A percentile compares a stretch with the other conserved stretches of the same genome.
These are phyloP conservation scores for Populus pruinosa DNA, from an alignment of 345 rosid genomes.

Conservation along the genomic window DNA sequence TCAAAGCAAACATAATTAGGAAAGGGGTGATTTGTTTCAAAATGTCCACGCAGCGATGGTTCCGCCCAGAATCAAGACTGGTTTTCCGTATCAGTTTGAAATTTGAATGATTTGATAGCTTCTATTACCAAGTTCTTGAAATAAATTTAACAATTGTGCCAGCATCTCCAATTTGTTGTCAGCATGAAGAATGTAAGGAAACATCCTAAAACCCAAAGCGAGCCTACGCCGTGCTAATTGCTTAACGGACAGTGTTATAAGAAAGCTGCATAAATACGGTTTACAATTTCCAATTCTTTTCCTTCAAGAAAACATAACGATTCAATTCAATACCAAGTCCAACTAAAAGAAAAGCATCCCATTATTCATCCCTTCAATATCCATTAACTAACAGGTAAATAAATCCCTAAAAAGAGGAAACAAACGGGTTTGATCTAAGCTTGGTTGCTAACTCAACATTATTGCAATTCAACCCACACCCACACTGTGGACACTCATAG, in stretches of 20 bases:
- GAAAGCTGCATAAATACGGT: not conserved
- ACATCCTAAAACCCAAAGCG: not conserved
- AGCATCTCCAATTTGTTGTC: not conserved
- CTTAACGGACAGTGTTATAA: not conserved
- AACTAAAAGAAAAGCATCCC: not conserved
- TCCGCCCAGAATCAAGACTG: not conserved
- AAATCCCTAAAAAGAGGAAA: slow-evolving; percentile 50
- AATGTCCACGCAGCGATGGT: not conserved
- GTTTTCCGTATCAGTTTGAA: not conserved
- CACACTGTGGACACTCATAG: slow-evolving; percentile 85
- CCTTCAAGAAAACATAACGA: not conserved
- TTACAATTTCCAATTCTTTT: not conserved
- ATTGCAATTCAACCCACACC: slow-evolving; percentile 77
- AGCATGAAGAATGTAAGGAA: not conserved
- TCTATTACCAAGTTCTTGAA: not conserved
- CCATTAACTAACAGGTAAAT: not conserved
- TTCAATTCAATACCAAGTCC: not conserved
- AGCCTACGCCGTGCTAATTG: not conserved
- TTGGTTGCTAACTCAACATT: slow-evolving; percentile 28
- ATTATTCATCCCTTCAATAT: not conserved
- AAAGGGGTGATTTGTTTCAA: not conserved
- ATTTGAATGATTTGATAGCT: not conserved
- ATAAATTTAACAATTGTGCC: not conserved
- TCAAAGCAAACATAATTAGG: not conserved
- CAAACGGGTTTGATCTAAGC: slow-evolving; percentile 39